A percentile compares a stretch with the other conserved stretches of the same genome.
phyloP scores from a whole-genome alignment of 2,329 filamentous ascomycete species.

The Fusarium duplospermum region DNA sequence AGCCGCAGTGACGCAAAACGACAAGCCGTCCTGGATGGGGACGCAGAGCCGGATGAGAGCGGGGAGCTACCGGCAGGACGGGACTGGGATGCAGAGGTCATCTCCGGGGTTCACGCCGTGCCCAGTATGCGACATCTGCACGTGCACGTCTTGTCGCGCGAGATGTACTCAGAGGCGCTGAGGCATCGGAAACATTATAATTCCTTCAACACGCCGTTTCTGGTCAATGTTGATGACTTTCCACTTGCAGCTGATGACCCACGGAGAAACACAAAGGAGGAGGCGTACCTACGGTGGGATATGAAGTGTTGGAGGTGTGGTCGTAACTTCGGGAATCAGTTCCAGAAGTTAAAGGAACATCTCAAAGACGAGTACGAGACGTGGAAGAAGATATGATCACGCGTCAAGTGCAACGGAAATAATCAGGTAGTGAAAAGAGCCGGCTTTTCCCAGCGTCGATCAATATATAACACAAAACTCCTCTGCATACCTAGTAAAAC shows the following conservation, averaged over 20 bases:
- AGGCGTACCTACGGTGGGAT: constrained; percentile 72
- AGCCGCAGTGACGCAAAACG: constrained; percentile 74
- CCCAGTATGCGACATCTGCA: constrained; percentile 95
- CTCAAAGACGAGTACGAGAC: constrained; percentile 77
- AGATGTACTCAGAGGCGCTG: constrained; percentile 78
- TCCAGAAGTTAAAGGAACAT: constrained; percentile 80
- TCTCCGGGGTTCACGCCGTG: constrained; percentile 83
- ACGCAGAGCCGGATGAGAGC: constrained; percentile 47
- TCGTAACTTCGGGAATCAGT: constrained; percentile 77
- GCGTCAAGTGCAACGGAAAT: neutral
- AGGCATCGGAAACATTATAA: constrained; percentile 92
- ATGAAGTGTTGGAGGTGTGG: constrained; percentile 89
- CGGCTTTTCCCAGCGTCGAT: constrained; percentile 21
- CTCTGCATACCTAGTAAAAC: constrained; percentile 4
- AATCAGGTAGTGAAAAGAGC: constrained; percentile 13
- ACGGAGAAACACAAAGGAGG: constrained; percentile 66
- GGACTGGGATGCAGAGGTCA: constrained; percentile 81
- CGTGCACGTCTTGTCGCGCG: constrained; percentile 85
- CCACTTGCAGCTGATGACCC: constrained; percentile 76
- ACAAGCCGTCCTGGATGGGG: constrained; percentile 73
- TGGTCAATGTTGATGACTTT: constrained; percentile 83
- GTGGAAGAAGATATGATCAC: constrained; percentile 75
- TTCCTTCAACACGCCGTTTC: constrained; percentile 87
- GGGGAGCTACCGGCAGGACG: constrained; percentile 73
- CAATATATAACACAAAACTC: constrained; percentile 32